These are phyloP conservation scores for Fraxinus xanthoxyloides DNA, from an alignment of 305 asterid genomes.

Conservation along the genomic window DNA sequence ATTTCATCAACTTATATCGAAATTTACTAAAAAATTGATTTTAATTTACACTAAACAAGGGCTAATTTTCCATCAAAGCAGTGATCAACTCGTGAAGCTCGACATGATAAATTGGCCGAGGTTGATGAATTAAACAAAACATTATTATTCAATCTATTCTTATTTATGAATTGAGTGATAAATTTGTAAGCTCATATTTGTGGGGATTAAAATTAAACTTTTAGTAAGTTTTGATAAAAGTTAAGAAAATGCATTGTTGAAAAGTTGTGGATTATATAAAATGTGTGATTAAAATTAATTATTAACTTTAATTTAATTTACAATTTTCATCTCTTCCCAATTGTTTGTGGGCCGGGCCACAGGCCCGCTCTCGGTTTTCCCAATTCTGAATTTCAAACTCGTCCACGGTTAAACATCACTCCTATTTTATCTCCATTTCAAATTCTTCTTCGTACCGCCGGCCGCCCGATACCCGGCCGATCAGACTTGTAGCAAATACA, in stretches of 20 bases:
- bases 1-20: too few relatives aligned
- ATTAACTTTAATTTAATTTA: too few relatives aligned
- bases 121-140: not conserved
- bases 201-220: not conserved
- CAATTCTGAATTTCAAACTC: constrained; percentile 4
- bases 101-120: not conserved
- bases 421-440: constrained; percentile 5
- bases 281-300: not conserved
- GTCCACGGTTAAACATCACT: constrained; percentile 4
- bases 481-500: not conserved
- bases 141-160: too few relatives aligned
- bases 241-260: not conserved
- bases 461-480: constrained; percentile 17
- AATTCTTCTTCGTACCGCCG: constrained; percentile 27
- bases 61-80: too few relatives aligned
- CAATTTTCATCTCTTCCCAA: not conserved
- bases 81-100: not conserved
- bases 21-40: too few relatives aligned
- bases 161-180: not conserved
- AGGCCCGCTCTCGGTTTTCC: not conserved
- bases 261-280: too few relatives aligned
- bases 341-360: not conserved
- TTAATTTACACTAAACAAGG: too few relatives aligned
- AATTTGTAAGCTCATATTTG: not conserved
- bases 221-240: too few relatives aligned